Evolutionary conservation across 371 early-diverging fungal genomes (phyloP).

Genomic region (Pancytospora philotis): DNA sequence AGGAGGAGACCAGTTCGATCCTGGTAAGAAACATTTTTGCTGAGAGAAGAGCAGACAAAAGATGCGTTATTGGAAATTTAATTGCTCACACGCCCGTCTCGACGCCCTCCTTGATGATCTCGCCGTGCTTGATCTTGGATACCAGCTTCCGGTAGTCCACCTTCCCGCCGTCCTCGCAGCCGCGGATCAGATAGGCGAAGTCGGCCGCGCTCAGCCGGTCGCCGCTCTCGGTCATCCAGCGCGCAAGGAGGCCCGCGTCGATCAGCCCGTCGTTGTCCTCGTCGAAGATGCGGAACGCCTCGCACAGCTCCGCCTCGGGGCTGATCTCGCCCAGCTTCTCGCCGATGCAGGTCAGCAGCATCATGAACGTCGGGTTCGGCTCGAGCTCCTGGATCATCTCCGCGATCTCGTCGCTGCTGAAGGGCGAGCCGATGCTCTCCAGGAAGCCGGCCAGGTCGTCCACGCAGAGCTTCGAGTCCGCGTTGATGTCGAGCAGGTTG

Average conservation of each 20-base stretch:
- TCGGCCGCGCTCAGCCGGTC: conserved; percentile 77
- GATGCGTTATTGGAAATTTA: not conserved
- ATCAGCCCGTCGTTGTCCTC: conserved; percentile 68
- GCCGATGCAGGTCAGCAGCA: conserved; percentile 81
- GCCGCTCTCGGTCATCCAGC: conserved; percentile 69
- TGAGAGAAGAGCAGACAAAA: not conserved
- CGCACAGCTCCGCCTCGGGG: conserved; percentile 70
- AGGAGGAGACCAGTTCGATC: conserved; percentile 37
- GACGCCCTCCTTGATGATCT: conserved; percentile 30
- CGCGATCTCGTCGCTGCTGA: conserved; percentile 70
- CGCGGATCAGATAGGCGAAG: conserved; percentile 59
- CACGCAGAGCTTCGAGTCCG: conserved; percentile 70
- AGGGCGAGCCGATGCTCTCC: conserved; percentile 64
- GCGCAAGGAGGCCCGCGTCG: conserved; percentile 67
- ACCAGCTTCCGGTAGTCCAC: conserved; percentile 33
- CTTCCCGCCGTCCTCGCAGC: conserved; percentile 29
- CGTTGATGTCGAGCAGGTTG: conserved; percentile 75
- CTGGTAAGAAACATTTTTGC: conserved; percentile 35
- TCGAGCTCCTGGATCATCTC: conserved; percentile 77
- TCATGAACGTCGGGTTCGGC: conserved; percentile 73
- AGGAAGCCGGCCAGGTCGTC: conserved; percentile 77
- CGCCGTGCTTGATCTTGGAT: conserved; percentile 49
- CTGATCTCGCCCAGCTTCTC: conserved; percentile 76
- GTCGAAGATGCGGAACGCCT: conserved; percentile 77
- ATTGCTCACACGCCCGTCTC: not conserved